These are phyloP conservation scores for Collybiopsis confluens DNA, from an alignment of 768 basidiomycete genomes.

Conservation along the genomic window DNA sequence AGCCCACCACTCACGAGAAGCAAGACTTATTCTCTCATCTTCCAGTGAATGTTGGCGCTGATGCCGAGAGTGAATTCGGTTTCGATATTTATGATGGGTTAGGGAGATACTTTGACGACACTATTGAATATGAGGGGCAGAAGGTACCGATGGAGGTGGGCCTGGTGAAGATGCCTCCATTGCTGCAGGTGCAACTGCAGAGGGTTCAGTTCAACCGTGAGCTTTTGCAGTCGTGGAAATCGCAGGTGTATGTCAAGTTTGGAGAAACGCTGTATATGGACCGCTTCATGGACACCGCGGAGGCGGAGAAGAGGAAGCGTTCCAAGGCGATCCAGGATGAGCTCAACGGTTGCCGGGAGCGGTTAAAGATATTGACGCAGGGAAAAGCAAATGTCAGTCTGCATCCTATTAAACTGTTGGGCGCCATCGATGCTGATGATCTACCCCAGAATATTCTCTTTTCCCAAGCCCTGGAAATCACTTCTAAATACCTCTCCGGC, in stretches of 20 bases:
- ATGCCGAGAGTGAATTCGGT: conserved; percentile 40
- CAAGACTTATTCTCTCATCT: conserved; percentile 93
- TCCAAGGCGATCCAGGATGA: conserved; percentile 69
- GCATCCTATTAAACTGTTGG: not conserved
- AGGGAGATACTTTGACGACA: conserved; percentile 85
- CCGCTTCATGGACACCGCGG: conserved; percentile 79
- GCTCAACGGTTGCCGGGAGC: conserved; percentile 60
- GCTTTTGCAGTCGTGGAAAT: conserved; percentile 89
- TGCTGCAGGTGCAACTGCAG: conserved; percentile 96
- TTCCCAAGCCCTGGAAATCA: conserved; percentile 48
- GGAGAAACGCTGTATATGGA: conserved; percentile 86
- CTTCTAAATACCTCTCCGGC: conserved; percentile 56
- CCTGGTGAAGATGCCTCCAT: conserved; percentile 79
- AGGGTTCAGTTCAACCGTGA: conserved; percentile 93
- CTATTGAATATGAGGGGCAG: conserved; percentile 82
- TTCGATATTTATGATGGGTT: conserved; percentile 94
- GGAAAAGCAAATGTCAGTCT: conserved; percentile 56
- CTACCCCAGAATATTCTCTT: conserved; percentile 55
- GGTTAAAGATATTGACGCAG: conserved; percentile 62
- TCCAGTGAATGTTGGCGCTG: conserved; percentile 84
- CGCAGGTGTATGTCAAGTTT: conserved; percentile 92
- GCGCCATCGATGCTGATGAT: not conserved
- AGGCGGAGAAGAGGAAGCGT: conserved; percentile 63
- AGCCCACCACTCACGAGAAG: conserved; percentile 53
- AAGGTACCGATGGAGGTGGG: conserved; percentile 86